Evolutionary conservation across 306 rosid genomes (phyloP).

Genomic region (Gynostemma pentaphyllum): DNA sequence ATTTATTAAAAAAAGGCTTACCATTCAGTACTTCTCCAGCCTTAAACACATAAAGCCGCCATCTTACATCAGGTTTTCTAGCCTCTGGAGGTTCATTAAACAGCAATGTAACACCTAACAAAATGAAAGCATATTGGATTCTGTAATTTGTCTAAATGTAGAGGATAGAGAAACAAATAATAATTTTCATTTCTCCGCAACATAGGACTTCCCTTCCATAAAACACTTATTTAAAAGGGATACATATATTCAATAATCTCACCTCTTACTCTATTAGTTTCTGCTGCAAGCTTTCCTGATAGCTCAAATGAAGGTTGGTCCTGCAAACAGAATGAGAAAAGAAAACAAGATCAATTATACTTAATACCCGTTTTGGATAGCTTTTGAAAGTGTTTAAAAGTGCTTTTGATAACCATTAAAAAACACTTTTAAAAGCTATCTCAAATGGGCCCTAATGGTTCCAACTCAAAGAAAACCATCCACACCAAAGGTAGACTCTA

Average conservation of each 20-base stretch:
- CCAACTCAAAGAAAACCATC: not conserved
- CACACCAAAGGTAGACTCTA: not conserved
- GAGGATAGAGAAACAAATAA: not conserved
- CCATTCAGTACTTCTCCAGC: constrained; percentile 87
- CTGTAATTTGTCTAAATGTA: not conserved
- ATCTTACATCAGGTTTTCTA: constrained; percentile 65
- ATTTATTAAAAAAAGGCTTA: constrained; percentile 20
- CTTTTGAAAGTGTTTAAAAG: too few species aligned
- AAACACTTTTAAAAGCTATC: too few species aligned
- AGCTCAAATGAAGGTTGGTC: constrained; percentile 90
- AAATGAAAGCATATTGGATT: constrained; percentile 10
- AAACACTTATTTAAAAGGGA: not conserved
- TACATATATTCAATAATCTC: constrained; percentile 5
- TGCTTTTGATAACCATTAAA: too few species aligned
- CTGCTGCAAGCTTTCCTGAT: constrained; percentile 97
- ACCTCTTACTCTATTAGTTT: constrained; percentile 92
- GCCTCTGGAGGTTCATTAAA: constrained; percentile 83
- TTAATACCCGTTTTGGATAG: too few species aligned
- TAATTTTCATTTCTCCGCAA: not conserved
- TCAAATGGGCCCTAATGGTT: too few species aligned
- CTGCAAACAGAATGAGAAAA: constrained; percentile 28
- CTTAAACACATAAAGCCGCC: constrained; percentile 98
- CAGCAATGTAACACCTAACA: constrained; percentile 68
- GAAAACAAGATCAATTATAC: not conserved
- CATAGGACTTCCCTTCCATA: not conserved